Conservation (phyloP, 768 basidiomycete genomes). For the Boletus reticulatus region DNA sequence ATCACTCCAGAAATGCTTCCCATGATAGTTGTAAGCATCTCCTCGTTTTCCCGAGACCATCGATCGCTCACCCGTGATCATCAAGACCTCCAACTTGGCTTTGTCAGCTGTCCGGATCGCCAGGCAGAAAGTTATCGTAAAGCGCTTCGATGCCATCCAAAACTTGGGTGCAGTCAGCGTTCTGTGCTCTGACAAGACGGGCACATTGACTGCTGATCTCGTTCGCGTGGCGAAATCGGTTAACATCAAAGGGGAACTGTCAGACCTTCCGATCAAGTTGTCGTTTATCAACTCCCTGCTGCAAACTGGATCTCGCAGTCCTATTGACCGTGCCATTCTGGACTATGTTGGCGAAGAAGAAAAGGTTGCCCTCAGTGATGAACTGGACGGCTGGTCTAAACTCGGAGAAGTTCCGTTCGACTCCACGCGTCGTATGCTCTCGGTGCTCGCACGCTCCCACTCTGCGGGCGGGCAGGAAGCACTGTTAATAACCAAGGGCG, state of each 20-base stretch:
- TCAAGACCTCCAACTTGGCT: slow-evolving; percentile 58
- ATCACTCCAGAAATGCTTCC: slow-evolving; percentile 35
- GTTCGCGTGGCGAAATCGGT: slow-evolving; percentile 37
- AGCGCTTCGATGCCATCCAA: slow-evolving; percentile 62
- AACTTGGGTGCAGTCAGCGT: slow-evolving; percentile 54
- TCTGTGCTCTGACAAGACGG: slow-evolving; percentile 65
- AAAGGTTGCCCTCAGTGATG: slow-evolving; percentile 7
- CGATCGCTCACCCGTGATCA: slow-evolving; percentile 30
- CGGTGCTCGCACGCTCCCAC: slow-evolving; percentile 31
- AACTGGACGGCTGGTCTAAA: slow-evolving; percentile 26
- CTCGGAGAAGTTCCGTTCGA: slow-evolving; percentile 36
- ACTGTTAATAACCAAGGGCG: slow-evolving; percentile 30
- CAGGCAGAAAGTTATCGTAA: slow-evolving; percentile 56
- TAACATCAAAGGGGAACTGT: slow-evolving; percentile 17
- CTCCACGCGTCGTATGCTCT: slow-evolving; percentile 36
- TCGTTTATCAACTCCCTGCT: slow-evolving; percentile 33
- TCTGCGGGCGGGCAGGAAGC: slow-evolving; percentile 15
- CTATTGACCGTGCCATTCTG: slow-evolving; percentile 34
- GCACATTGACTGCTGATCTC: slow-evolving; percentile 47
- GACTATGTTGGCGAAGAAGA: slow-evolving; percentile 22
- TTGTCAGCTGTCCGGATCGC: slow-evolving; percentile 56
- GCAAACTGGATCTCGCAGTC: slow-evolving; percentile 37
- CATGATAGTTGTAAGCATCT: slow-evolving; percentile 31
- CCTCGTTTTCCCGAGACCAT: not conserved
- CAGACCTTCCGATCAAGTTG: slow-evolving; percentile 25